Evolutionary conservation across 1,284 basidiomycete species (phyloP).

Genomic region (Vanrija humicola): DNA sequence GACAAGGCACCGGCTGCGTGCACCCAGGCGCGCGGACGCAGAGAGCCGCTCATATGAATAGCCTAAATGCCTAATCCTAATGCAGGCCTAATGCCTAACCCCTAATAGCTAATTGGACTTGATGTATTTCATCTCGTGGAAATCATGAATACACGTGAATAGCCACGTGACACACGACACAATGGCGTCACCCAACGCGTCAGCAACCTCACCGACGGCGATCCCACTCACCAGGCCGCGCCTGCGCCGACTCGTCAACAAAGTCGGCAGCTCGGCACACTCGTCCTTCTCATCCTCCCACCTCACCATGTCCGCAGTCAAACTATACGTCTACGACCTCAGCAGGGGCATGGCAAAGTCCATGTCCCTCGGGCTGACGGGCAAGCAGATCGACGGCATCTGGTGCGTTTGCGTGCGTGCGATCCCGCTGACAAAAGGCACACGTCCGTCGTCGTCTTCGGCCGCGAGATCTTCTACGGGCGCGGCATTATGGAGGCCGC

Average conservation of each 20-base stretch:
- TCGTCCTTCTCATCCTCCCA: not conserved
- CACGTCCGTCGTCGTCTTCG: slow-evolving; percentile 81
- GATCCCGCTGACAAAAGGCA: slow-evolving; percentile 46
- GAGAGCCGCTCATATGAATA: no score
- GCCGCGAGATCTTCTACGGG: slow-evolving; percentile 82
- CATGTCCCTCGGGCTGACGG: slow-evolving; percentile 71
- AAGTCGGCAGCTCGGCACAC: not conserved
- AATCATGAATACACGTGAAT: no score
- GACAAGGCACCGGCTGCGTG: no score
- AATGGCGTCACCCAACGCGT: no score
- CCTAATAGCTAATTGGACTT: no score
- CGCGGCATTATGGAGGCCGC: slow-evolving; percentile 64
- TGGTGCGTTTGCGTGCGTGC: slow-evolving; percentile 56
- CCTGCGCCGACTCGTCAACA: not conserved
- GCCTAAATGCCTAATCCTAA: no score
- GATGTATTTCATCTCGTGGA: no score
- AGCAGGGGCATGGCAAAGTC: slow-evolving; percentile 75
- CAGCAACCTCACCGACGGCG: no score
- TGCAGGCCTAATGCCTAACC: no score
- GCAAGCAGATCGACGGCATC: slow-evolving; percentile 80
- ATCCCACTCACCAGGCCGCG: not conserved
- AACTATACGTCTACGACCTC: slow-evolving; percentile 87
- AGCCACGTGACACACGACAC: no score
- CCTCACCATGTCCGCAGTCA: slow-evolving; percentile 46
- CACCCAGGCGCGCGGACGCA: no score